These are phyloP conservation scores for Trichoderma breve DNA, from an alignment of 2,329 filamentous ascomycete species.

Conservation along the genomic window DNA sequence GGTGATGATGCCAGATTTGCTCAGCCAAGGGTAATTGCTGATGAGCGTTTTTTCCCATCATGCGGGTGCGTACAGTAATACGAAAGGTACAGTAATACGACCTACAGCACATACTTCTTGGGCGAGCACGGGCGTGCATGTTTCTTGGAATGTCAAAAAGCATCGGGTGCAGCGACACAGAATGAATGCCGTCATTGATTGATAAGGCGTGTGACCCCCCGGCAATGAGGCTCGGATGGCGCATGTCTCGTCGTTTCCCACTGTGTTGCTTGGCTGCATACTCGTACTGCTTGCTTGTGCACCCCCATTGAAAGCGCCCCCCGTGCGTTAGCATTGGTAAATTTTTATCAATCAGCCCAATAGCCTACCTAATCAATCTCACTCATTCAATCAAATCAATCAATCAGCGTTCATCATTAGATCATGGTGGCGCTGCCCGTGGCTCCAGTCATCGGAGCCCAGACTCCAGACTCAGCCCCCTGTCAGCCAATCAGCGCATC, in stretches of 20 bases:
- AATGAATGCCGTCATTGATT: slow-evolving; percentile 10
- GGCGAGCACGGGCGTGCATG: not conserved
- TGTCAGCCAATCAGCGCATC: slow-evolving; percentile 13
- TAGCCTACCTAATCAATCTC: not conserved
- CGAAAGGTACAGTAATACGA: too few relatives aligned
- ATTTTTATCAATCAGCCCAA: slow-evolving; percentile 13
- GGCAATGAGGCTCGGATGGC: not conserved
- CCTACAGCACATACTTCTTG: not conserved
- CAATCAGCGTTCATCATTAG: slow-evolving; percentile 9
- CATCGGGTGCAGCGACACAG: not conserved
- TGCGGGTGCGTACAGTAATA: not conserved
- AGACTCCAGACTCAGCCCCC: not conserved
- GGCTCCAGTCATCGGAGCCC: slow-evolving; percentile 10
- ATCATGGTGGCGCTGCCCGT: slow-evolving; percentile 15
- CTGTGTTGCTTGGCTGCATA: not conserved
- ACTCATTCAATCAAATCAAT: not conserved
- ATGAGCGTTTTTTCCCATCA: not conserved
- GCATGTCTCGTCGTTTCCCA: not conserved
- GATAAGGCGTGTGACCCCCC: not conserved
- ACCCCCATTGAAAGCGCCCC: not conserved
- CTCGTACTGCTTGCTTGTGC: not conserved
- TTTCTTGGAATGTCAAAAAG: not conserved
- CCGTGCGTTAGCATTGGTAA: not conserved
- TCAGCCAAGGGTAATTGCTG: not conserved
- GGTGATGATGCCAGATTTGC: not conserved